Base-by-base conservation (phyloP, 1,139 yeast species). In the Diutina scorzettiae region DNA sequence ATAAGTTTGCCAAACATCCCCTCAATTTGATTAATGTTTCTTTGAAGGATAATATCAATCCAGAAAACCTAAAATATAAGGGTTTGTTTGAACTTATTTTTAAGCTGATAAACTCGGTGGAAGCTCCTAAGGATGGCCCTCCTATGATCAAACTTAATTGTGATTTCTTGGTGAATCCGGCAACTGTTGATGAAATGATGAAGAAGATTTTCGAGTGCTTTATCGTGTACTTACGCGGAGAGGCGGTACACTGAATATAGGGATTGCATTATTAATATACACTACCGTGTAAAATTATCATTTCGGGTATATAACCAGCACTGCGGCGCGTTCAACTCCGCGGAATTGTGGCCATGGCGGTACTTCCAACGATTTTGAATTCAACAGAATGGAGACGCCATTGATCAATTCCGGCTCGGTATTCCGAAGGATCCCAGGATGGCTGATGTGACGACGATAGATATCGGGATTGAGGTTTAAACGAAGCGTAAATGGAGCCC, bases 51-150 rank as follows among this genome's bases (percentile, higher is more conserved):
- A 67, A 65, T 48, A 53, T 65, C 44, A 63, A 60, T 44, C 53
- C 60, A n/a, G 63, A 60, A 48, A 66, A 66, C 47, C 47, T 64
- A 43, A 66, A 65, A 51, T 64, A 63, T 46, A 67, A 66, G 46
- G 57, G 56, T 43, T 53, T 69, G 34, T 67, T 69, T 50, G 74
- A 69, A 47, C 46, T 58, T 45, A 64, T 69, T 1, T 66, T 64
- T 51, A 60, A 59, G 42, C 54, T 59, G 8, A 55, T 66, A 18
- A 57, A 53, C 44, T 67, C 61, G 16, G 48, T 60, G 37, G 58
- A 59, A 39, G 40, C 45, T 9, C n/a, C 46, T 48, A 40, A 37
- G 28, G 17, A 43, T 41, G 14, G 12, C 5, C 34, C 43, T n/a
- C 21, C 45, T 20, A 46, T 63, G 24, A 46, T 65, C 14, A 66